Percentiles rank a stretch among this genome's conserved stretches.
phyloP scores from a whole-genome alignment of 495 filamentous ascomycete species.

The Chaetomidium leptoderma region DNA sequence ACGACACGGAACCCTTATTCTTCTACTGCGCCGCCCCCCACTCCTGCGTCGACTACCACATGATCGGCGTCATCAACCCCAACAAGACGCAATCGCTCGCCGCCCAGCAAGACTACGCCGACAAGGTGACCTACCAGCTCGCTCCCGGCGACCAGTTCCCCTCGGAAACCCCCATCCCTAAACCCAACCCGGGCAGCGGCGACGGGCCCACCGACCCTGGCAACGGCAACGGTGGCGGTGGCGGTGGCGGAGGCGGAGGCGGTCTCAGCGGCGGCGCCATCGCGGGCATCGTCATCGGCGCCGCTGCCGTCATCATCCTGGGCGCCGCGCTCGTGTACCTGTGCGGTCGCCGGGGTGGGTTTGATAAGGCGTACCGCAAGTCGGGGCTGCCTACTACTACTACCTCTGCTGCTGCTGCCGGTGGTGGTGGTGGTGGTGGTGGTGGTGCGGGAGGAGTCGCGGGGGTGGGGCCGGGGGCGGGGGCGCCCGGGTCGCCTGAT shows the following conservation, averaged over 20 bases:
- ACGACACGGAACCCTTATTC: constrained; percentile 56
- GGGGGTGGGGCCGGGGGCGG: neutral
- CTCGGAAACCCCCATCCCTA: constrained; percentile 21
- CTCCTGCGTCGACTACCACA: constrained; percentile 38
- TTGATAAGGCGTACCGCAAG: constrained; percentile 33
- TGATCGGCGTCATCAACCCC: constrained; percentile 51
- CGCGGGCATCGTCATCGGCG: constrained; percentile 47
- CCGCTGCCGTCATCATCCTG: constrained; percentile 35
- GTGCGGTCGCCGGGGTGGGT: constrained; percentile 39
- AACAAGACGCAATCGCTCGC: constrained; percentile 31
- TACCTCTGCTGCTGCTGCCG: neutral
- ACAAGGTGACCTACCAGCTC: constrained; percentile 32
- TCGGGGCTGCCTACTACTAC: neutral
- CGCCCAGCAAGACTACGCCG: constrained; percentile 28
- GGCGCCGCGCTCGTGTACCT: constrained; percentile 39
- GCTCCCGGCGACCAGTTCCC: constrained; percentile 39
- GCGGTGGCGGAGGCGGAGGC: neutral
- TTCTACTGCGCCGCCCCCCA: constrained; percentile 55
- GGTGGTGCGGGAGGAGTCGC: neutral
- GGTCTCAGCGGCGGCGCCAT: constrained; percentile 39
- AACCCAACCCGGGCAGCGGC: constrained; percentile 13
- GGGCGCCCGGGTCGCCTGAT: neutral
- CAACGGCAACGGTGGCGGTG: neutral
- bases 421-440: neutral
- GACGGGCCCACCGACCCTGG: constrained; percentile 9